A percentile compares a stretch with the other conserved stretches of the same genome.
phyloP scores from a whole-genome alignment of 139 green algal species.

The Chlamydomonas urium region DNA sequence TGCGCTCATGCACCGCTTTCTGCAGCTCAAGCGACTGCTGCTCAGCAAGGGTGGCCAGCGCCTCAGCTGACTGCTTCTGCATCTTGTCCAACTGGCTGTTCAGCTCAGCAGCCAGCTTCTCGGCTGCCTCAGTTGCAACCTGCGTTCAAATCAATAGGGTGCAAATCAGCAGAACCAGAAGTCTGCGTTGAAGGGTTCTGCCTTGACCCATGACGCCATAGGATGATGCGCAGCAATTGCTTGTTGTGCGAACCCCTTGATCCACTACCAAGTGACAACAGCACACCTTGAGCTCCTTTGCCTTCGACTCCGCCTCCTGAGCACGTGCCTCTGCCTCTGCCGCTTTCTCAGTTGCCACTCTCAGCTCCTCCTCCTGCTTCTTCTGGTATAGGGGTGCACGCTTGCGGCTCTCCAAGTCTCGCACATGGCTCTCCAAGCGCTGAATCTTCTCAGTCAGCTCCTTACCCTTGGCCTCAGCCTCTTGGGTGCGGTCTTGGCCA shows the following conservation, averaged over 20 bases:
- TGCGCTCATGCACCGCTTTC: slow-evolving; percentile 15
- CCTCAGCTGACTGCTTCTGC: slow-evolving; percentile 19
- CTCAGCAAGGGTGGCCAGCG: slow-evolving; percentile 12
- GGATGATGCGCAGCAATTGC: too few relatives aligned
- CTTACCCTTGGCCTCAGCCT: slow-evolving; percentile 33
- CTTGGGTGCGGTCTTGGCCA: too few relatives aligned
- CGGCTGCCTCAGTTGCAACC: slow-evolving; percentile 27
- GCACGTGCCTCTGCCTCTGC: slow-evolving; percentile 60
- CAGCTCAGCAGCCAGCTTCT: slow-evolving; percentile 26
- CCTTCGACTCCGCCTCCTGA: slow-evolving; percentile 34
- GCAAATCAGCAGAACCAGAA: too few relatives aligned
- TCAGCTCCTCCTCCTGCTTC: slow-evolving; percentile 73
- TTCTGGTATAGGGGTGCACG: slow-evolving; percentile 59
- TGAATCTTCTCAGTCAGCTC: slow-evolving; percentile 63
- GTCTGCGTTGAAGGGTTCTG: too few relatives aligned
- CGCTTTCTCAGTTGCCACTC: slow-evolving; percentile 66
- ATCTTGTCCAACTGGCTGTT: slow-evolving; percentile 23
- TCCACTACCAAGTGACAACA: too few relatives aligned
- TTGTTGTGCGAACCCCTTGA: too few relatives aligned
- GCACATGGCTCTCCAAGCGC: slow-evolving; percentile 66
- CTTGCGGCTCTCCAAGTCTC: slow-evolving; percentile 81
- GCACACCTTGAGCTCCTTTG: slow-evolving; percentile 3
- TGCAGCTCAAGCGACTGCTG: slow-evolving; percentile 15
- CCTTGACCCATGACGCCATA: too few relatives aligned
- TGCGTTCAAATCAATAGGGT: too few relatives aligned